Evolutionary conservation across 2,329 filamentous ascomycete species (phyloP), one percentile per base, ranked within the genome.

Genomic region (Epichloe amarillans): DNA sequence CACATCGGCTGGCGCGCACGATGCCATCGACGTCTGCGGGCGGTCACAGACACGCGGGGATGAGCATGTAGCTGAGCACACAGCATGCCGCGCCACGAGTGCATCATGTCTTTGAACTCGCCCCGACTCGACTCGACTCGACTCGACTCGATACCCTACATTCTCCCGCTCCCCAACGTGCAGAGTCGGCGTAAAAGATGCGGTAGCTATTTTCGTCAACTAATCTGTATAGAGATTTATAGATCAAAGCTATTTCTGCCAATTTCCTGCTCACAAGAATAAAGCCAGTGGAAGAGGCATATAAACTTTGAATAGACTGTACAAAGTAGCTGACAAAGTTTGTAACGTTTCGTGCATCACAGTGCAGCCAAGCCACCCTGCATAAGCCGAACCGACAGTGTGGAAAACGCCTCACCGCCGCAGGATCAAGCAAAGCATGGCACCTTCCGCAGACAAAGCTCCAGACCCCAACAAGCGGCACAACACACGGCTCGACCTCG

Each of bases 1-100:
- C 43, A 49, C 30, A 49, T 43, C 40, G 19, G n/a, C 38, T 14
- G 26, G 15, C 10, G 23, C 21, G 21, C 46, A 41, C 38, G 46
- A 49, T 42, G 38, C 26, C 36, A 23, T 17, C 40, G 26, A 37
- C 35, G 47, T 42, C 47, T 44, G 47, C 40, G 40, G 26, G 46
- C 30, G 15, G 35, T 49, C 39, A 43, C 39, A 49, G 39, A 43
- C 47, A 49, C 17, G 47, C 47, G 33, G 40, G 39, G 39, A 42
- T 33, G 12, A 37, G 17, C 26, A 30, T 30, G 8, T 10, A 30
- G 26, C 26, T 30, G 26, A 30, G 26, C n/a, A 41, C 39, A 41
- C 39, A 15, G 39, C 39, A 23, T 41, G 39, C n/a, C 17, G 10
- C 26, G 8, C 42, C 42, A 45, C 42, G 42, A 45, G 42, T 14